Conservation (phyloP, 2,329 filamentous ascomycete species). For the Pseudogymnoascus sp. region DNA sequence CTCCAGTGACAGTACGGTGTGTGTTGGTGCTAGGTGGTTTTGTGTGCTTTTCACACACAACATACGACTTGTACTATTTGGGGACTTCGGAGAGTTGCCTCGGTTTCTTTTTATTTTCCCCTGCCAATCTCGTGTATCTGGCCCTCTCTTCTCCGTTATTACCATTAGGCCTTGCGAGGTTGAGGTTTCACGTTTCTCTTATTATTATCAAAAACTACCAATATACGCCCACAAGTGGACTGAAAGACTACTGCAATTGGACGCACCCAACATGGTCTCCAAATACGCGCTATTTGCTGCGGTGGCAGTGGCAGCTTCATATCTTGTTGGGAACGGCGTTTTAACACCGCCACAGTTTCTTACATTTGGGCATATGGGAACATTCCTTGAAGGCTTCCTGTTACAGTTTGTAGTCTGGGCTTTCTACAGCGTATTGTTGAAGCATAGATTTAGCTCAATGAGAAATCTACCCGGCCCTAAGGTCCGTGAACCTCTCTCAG, state of each 20-base stretch:
- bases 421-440: slow-evolving; percentile 42
- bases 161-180: not conserved
- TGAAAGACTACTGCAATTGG: not conserved
- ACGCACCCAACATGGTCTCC: not conserved
- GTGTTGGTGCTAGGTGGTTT: not conserved
- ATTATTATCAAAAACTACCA: not conserved
- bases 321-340: not conserved
- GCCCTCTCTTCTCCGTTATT: not conserved
- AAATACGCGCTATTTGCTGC: not conserved
- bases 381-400: slow-evolving; percentile 34
- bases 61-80: not conserved
- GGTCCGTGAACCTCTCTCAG: slow-evolving; percentile 29
- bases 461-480: slow-evolving; percentile 47
- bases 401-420: slow-evolving; percentile 30
- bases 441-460: slow-evolving; percentile 51
- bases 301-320: not conserved
- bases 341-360: not conserved
- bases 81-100: not conserved
- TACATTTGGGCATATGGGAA: slow-evolving; percentile 28
- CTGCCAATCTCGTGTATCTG: not conserved
- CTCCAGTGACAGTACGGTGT: not conserved
- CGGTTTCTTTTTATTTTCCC: not conserved
- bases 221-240: not conserved
- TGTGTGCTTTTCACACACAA: not conserved
- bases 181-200: not conserved